These are phyloP conservation scores for Thinopyrum obtusiflorum DNA, from an alignment of 202 grass and related monocot genomes.

Conservation along the genomic window DNA sequence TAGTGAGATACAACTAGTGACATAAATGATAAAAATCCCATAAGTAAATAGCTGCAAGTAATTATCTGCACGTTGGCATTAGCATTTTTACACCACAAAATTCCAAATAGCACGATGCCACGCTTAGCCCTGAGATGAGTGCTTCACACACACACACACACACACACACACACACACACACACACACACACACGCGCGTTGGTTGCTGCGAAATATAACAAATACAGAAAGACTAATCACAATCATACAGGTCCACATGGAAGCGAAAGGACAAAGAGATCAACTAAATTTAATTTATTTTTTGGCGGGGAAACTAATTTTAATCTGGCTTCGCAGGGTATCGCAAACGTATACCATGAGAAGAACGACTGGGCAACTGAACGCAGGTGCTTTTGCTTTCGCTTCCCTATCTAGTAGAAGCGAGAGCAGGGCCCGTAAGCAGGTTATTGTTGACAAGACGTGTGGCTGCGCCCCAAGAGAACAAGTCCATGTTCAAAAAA, in stretches of 20 bases:
- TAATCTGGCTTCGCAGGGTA: not conserved
- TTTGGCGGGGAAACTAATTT: not conserved
- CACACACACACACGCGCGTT: not conserved
- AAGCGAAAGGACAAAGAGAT: too few relatives aligned
- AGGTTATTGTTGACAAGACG: not conserved
- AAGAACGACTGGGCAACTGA: slow-evolving; percentile 27
- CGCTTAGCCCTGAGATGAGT: not conserved
- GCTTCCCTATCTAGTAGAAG: not conserved
- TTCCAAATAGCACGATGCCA: not conserved
- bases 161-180: not conserved
- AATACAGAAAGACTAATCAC: not conserved
- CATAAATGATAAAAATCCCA: too few relatives aligned
- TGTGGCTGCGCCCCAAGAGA: not conserved
- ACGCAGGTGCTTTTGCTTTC: slow-evolving; percentile 20
- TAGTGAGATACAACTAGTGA: too few relatives aligned
- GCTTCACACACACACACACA: not conserved
- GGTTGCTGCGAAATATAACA: not conserved
- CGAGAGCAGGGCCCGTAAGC: not conserved
- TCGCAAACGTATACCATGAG: slow-evolving; percentile 11
- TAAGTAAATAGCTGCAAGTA: too few relatives aligned
- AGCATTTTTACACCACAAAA: not conserved
- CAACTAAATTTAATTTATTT: too few relatives aligned
- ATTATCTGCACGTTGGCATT: not conserved
- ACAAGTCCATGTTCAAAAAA: slow-evolving; percentile 16
- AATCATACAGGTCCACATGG: not conserved